Percentiles rank a stretch among this genome's conserved stretches.
These are phyloP conservation scores for Globisporangium parvum DNA, from an alignment of 352 stramenopile species.

Conservation along the genomic window DNA sequence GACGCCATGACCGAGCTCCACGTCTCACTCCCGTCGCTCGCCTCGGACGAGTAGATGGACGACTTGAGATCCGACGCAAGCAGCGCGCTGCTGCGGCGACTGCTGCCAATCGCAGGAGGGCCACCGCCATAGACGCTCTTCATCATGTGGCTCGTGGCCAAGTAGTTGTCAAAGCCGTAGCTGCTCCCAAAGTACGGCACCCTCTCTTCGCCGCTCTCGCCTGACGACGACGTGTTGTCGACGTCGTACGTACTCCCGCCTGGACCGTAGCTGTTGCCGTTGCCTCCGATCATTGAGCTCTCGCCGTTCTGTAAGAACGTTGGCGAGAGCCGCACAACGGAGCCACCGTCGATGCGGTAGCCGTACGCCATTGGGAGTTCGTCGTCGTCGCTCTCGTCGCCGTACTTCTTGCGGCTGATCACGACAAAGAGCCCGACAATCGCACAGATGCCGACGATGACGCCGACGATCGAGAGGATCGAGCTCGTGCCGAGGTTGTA, in stretches of 20 bases:
- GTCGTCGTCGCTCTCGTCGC: conserved; percentile 35
- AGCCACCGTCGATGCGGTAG: conserved; percentile 37
- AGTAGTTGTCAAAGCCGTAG: conserved; percentile 13
- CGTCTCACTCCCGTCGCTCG: conserved; percentile 46
- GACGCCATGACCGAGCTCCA: conserved; percentile 77
- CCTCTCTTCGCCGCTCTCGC: conserved; percentile 16
- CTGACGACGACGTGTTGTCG: conserved; percentile 16
- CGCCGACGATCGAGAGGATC: conserved; percentile 67
- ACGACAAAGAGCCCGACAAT: conserved; percentile 50
- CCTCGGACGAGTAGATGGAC: conserved; percentile 36
- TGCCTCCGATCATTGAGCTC: conserved; percentile 21
- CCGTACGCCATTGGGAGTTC: conserved; percentile 32
- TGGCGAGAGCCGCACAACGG: conserved; percentile 43
- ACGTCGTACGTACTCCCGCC: neutral
- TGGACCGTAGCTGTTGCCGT: conserved; percentile 1
- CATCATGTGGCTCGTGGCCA: conserved; percentile 4
- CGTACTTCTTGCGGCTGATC: conserved; percentile 60
- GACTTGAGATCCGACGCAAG: conserved; percentile 20
- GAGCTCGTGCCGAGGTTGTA: conserved; percentile 57
- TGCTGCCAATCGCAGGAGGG: neutral
- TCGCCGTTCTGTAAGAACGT: conserved; percentile 45
- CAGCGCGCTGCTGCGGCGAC: conserved; percentile 4
- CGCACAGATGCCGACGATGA: conserved; percentile 53
- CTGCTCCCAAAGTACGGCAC: conserved; percentile 12
- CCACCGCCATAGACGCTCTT: neutral